phyloP scores from a whole-genome alignment of 148 eudicot genomes.

The Diospyros lotus region DNA sequence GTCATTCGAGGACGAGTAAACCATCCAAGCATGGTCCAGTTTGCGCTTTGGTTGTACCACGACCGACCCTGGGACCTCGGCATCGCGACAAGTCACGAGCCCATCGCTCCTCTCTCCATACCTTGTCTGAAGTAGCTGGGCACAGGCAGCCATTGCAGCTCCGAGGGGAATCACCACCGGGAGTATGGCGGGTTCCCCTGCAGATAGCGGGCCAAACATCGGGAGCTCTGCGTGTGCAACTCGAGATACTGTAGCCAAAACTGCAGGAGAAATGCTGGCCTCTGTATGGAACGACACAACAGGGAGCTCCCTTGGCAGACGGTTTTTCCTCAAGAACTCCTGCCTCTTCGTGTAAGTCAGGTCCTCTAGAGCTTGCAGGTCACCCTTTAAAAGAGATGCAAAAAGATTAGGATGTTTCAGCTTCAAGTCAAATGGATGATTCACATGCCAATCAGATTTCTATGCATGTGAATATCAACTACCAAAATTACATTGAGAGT shows the following conservation, averaged over 20 bases:
- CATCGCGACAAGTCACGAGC: slow-evolving; percentile 92
- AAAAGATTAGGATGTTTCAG: slow-evolving; percentile 11
- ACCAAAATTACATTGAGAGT: neutral
- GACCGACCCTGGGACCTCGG: slow-evolving; percentile 93
- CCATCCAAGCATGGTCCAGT: slow-evolving; percentile 98
- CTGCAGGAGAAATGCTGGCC: slow-evolving; percentile 88
- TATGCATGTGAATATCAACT: neutral
- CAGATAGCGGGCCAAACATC: slow-evolving; percentile 27
- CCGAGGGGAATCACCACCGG: slow-evolving; percentile 90
- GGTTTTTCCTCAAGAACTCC: slow-evolving; percentile 65
- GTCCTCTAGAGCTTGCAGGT: slow-evolving; percentile 92
- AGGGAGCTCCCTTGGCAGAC: slow-evolving; percentile 75
- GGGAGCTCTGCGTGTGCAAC: slow-evolving; percentile 95
- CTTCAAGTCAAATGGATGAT: neutral
- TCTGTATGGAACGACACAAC: slow-evolving; percentile 80
- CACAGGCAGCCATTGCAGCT: slow-evolving; percentile 94
- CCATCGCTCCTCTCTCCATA: slow-evolving; percentile 95
- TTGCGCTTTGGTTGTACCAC: slow-evolving; percentile 82
- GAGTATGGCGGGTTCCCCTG: slow-evolving; percentile 60
- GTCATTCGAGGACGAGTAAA: slow-evolving; percentile 72
- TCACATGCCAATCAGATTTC: neutral
- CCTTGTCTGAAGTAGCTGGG: slow-evolving; percentile 79
- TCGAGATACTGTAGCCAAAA: slow-evolving; percentile 78
- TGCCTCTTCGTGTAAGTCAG: slow-evolving; percentile 76
- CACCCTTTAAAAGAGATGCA: slow-evolving; percentile 55